Conservation (phyloP, 345 rosid species). For the Eutrema japonicum region DNA sequence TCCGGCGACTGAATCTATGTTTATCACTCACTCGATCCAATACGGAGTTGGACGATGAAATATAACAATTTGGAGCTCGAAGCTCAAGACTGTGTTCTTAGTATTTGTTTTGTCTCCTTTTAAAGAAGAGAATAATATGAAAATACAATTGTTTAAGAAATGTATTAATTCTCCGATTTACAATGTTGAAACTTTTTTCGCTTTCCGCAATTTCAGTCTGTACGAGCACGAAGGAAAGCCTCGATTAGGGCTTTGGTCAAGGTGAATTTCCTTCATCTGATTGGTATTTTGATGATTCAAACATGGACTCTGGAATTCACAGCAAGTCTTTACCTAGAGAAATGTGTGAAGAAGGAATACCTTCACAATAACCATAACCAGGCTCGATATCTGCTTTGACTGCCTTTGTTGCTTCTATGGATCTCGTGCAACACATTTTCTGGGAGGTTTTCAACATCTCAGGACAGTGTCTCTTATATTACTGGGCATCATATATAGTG, state of each 20-base stretch:
- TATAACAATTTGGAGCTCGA: too few species aligned
- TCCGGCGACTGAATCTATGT: conserved; percentile 29
- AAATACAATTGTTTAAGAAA: too few species aligned
- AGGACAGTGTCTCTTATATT: background rate
- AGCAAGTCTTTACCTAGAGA: too few species aligned
- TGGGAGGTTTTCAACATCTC: background rate
- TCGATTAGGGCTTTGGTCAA: too few species aligned
- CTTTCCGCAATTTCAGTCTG: background rate
- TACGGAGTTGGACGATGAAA: conserved; percentile 34
- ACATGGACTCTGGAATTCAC: background rate
- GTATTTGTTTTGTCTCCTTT: background rate
- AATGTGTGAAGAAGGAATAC: background rate
- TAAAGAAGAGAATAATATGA: background rate
- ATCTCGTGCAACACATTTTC: too few species aligned
- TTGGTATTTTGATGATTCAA: background rate
- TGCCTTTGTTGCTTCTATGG: background rate
- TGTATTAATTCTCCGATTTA: background rate
- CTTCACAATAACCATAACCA: background rate
- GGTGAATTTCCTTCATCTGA: too few species aligned
- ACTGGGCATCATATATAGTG: background rate
- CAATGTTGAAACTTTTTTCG: background rate
- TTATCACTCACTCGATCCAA: conserved; percentile 38
- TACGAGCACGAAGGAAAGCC: background rate
- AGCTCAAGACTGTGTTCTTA: too few species aligned
- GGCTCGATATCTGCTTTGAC: background rate